Percentiles rank a stretch among this genome's conserved stretches.
Evolutionary conservation across 345 rosid genomes (phyloP).

Genomic region (Viola odorata): DNA sequence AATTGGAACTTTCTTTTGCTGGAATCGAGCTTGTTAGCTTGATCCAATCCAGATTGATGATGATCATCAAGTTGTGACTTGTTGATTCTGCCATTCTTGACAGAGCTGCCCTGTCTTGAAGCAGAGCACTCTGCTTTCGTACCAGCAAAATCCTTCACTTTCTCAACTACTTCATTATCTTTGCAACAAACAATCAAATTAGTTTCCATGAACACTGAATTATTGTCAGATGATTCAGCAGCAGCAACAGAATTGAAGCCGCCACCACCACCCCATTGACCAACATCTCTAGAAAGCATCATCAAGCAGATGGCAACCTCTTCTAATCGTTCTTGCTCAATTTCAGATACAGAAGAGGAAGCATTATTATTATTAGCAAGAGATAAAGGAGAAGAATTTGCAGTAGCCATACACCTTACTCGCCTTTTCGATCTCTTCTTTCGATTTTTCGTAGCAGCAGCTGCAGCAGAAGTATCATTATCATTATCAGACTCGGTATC

Average conservation of each 20-base stretch:
- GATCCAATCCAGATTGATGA: slow-evolving; percentile 14
- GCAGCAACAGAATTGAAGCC: slow-evolving; percentile 27
- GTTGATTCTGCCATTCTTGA: slow-evolving; percentile 5
- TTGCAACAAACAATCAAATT: too few relatives aligned
- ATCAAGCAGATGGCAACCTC: slow-evolving; percentile 59
- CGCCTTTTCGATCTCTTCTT: slow-evolving; percentile 41
- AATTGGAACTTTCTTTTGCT: slow-evolving; percentile 27
- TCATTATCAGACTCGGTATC: slow-evolving; percentile 45
- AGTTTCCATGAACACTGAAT: slow-evolving; percentile 24
- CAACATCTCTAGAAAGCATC: slow-evolving; percentile 58
- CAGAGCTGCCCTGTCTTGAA: slow-evolving; percentile 15
- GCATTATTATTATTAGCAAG: slow-evolving; percentile 28
- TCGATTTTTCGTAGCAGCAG: too few relatives aligned
- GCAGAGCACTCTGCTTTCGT: slow-evolving; percentile 17
- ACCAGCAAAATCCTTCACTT: slow-evolving; percentile 13
- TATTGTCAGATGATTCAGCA: slow-evolving; percentile 43
- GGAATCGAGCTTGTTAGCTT: slow-evolving; percentile 9
- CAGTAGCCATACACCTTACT: slow-evolving; percentile 29
- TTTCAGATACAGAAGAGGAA: slow-evolving; percentile 43
- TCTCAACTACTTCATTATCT: too few relatives aligned
- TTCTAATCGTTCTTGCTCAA: slow-evolving; percentile 53
- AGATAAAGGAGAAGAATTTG: slow-evolving; percentile 39
- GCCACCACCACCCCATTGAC: slow-evolving; percentile 21
- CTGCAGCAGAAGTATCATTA: slow-evolving; percentile 25
- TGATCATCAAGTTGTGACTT: slow-evolving; percentile 12